phyloP scores from a whole-genome alignment of 1,284 basidiomycete genomes.

The Ceratobasidium sp. region DNA sequence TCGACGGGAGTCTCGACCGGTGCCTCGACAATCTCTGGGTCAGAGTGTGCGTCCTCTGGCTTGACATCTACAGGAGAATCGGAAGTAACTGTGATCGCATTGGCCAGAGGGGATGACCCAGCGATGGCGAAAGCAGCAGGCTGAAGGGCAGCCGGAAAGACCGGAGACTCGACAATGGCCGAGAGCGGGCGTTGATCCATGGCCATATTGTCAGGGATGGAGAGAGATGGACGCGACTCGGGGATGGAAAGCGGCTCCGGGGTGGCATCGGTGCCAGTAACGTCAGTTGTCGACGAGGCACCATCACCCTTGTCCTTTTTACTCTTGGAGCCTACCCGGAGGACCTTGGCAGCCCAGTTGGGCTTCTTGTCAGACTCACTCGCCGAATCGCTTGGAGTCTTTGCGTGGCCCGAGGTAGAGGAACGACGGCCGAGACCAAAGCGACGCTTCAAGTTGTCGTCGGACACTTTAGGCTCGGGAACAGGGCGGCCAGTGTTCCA shows the following conservation, averaged over 20 bases:
- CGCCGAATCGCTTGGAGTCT: slow-evolving; percentile 19
- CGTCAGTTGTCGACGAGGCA: background rate
- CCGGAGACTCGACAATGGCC: slow-evolving; percentile 38
- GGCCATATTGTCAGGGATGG: slow-evolving; percentile 7
- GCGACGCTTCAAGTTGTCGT: slow-evolving; percentile 39
- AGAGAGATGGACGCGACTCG: slow-evolving; percentile 29
- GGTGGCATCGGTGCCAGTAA: background rate
- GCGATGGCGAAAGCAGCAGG: background rate
- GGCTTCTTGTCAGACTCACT: slow-evolving; percentile 35
- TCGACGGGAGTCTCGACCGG: slow-evolving; percentile 7
- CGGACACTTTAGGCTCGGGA: slow-evolving; percentile 27
- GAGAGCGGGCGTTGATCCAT: slow-evolving; percentile 30
- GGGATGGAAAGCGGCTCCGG: slow-evolving; percentile 9
- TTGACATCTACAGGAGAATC: slow-evolving; percentile 24
- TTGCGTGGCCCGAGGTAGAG: slow-evolving; percentile 2
- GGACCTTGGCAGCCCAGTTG: slow-evolving; percentile 26
- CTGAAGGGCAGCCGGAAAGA: background rate
- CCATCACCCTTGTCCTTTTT: slow-evolving; percentile 37
- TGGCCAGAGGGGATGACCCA: slow-evolving; percentile 3
- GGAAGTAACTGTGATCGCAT: background rate
- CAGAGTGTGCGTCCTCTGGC: slow-evolving; percentile 7
- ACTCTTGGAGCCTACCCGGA: slow-evolving; percentile 21
- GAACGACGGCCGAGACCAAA: slow-evolving; percentile 31
- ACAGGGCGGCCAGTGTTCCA: slow-evolving; percentile 26
- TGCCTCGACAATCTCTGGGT: slow-evolving; percentile 7